Base-by-base conservation (phyloP, 768 basidiomycete genomes). In the Pisolithus orientalis region DNA sequence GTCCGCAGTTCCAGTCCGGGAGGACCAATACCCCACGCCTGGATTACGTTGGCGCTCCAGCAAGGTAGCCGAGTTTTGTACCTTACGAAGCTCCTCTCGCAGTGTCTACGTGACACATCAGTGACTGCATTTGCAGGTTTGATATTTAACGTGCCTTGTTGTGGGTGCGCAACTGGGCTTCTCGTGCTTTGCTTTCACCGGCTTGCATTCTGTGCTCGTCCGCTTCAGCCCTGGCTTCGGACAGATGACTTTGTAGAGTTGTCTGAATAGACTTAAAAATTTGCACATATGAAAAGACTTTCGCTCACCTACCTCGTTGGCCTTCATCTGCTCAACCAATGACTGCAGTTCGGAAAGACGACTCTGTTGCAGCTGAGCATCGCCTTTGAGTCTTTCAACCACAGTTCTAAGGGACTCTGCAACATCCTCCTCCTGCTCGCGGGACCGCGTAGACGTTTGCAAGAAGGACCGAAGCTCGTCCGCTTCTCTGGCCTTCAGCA, bases 61-160 rank as follows among this genome's bases (percentile, higher is more conserved):
- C 28, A 97, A 67, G 1, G 92, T 86, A 39, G 89, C 90, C 17
- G 94, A 95, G 1, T 87, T 90, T 67, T 98, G 96, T 2, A 99
- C 85, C 66, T 98, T 98, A 39, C 93, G 85, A 44, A 99, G 70
- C 64, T 99, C 95, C 49, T 98, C 96, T 8, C 94, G 85, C 16
- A 98, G 73, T 0, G 83, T 90, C 90, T 95, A 62, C 42, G 38
- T 49, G n/a, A 40, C 34, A 16, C 29, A 10, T 59, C 28, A 64
- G 61, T 21, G 44, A 39, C 29, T 24, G 16, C 34, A 25, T 29
- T 16, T 28, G 6, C 16, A 32, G 34, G n/a, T 47, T 28, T 29
- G 24, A 52, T n/a, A 21, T 1, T 10, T 45, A 49, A 53, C 69
- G 50, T 58, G 86, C 93, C 78, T 93, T 95, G 67, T 92, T 95